Conservation (phyloP, 2,329 filamentous ascomycete genomes). For the Massarina eburnea region DNA sequence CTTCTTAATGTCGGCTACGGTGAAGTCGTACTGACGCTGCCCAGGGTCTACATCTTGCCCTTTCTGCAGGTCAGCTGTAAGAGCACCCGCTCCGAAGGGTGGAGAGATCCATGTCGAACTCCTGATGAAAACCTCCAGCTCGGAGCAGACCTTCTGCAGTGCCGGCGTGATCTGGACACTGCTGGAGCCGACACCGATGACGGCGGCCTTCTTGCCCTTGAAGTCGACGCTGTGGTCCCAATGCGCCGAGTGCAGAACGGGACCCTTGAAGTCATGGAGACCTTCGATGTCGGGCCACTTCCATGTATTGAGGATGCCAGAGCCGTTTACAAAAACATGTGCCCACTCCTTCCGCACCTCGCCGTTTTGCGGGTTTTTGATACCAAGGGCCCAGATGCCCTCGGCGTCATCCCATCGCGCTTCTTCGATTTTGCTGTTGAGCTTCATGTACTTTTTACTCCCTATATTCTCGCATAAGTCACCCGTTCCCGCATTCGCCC, state of each 20-base stretch:
- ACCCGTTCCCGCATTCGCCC: too few relatives aligned
- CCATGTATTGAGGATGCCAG: slow-evolving; percentile 50
- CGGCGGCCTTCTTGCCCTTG: slow-evolving; percentile 29
- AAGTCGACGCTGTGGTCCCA: slow-evolving; percentile 46
- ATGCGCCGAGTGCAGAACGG: slow-evolving; percentile 47
- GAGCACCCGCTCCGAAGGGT: slow-evolving; percentile 40
- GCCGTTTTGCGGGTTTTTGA: slow-evolving; percentile 38
- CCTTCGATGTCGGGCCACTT: slow-evolving; percentile 49
- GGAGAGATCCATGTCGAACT: slow-evolving; percentile 46
- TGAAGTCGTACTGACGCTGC: slow-evolving; percentile 48
- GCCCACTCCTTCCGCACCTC: slow-evolving; percentile 37
- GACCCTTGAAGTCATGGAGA: slow-evolving; percentile 46
- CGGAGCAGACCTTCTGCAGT: slow-evolving; percentile 41
- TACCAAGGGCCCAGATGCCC: slow-evolving; percentile 44
- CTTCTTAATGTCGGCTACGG: slow-evolving; percentile 57
- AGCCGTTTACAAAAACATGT: slow-evolving; percentile 49
- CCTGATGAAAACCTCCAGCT: slow-evolving; percentile 41
- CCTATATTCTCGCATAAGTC: neutral
- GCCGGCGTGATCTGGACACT: slow-evolving; percentile 42
- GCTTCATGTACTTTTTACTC: slow-evolving; percentile 48
- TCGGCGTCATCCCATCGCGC: slow-evolving; percentile 48
- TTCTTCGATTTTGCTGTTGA: slow-evolving; percentile 48
- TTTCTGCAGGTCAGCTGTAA: slow-evolving; percentile 36
- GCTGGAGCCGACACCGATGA: slow-evolving; percentile 39
- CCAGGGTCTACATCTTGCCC: slow-evolving; percentile 43